A percentile compares a stretch with the other conserved stretches of the same genome.
These are phyloP conservation scores for Boletus edulis DNA, from an alignment of 768 basidiomycete genomes.

Conservation along the genomic window DNA sequence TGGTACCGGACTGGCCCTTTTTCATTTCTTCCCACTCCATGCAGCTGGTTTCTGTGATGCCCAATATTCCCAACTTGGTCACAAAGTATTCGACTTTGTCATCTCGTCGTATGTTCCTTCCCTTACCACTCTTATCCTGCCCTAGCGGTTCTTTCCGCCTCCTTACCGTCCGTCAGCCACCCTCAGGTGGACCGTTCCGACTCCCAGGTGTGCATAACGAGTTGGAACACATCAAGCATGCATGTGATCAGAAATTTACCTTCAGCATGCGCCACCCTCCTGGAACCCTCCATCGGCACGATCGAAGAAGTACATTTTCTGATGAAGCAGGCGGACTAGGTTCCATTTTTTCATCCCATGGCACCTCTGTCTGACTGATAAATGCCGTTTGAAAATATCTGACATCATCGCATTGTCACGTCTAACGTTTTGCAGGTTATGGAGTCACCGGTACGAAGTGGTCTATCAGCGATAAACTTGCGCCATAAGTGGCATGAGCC, in stretches of 20 bases:
- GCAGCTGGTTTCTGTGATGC: neutral
- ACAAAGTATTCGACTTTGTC: neutral
- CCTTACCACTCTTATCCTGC: neutral
- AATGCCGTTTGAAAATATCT: neutral
- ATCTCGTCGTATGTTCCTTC: neutral
- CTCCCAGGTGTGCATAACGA: neutral
- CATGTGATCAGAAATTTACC: neutral
- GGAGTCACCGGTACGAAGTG: conserved; percentile 43
- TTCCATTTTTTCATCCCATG: neutral
- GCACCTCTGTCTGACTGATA: conserved; percentile 2
- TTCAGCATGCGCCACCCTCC: neutral
- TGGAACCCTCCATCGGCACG: neutral
- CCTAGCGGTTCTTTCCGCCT: neutral
- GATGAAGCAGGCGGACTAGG: neutral
- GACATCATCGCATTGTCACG: conserved; percentile 6
- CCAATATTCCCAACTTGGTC: neutral
- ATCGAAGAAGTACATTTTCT: neutral
- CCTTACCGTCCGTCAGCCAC: neutral
- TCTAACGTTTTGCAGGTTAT: conserved; percentile 25
- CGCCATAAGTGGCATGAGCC: conserved; percentile 28
- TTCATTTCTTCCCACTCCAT: neutral
- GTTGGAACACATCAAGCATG: neutral
- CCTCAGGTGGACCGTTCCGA: neutral
- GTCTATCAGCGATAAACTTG: conserved; percentile 38
- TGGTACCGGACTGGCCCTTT: neutral